Conservation (phyloP, 352 stramenopile species). For the Phytopythium mirpurense region DNA sequence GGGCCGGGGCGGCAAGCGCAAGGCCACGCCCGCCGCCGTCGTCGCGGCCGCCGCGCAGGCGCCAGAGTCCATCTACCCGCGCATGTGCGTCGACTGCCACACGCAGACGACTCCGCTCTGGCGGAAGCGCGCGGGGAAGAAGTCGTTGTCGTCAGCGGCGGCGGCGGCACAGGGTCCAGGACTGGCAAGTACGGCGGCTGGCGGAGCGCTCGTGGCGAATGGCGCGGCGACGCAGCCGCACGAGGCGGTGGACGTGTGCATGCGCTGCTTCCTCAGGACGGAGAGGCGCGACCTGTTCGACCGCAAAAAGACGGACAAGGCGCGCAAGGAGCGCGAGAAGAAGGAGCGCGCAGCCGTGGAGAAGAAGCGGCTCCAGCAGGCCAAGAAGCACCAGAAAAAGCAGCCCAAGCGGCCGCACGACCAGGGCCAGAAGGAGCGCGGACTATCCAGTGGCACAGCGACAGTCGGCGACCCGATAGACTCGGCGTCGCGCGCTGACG, state of each 20-base stretch:
- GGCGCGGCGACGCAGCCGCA: slow-evolving; percentile 6
- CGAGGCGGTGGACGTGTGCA: slow-evolving; percentile 45
- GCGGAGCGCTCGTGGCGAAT: slow-evolving; percentile 8
- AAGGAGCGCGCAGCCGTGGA: slow-evolving; percentile 21
- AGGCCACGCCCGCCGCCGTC: slow-evolving; percentile 39
- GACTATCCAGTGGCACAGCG: neutral
- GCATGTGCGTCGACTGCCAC: slow-evolving; percentile 36
- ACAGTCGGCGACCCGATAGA: neutral
- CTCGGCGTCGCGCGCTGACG: neutral
- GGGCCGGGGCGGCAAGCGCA: slow-evolving; percentile 51
- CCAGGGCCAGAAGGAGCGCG: neutral
- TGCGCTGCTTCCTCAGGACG: slow-evolving; percentile 68
- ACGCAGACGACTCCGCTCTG: slow-evolving; percentile 67
- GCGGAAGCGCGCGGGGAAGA: slow-evolving; percentile 30
- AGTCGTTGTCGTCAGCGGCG: slow-evolving; percentile 2
- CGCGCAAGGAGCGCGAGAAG: slow-evolving; percentile 20
- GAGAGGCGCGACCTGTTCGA: slow-evolving; percentile 61
- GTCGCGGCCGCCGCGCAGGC: slow-evolving; percentile 28
- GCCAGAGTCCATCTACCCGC: slow-evolving; percentile 15
- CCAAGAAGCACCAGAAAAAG: slow-evolving; percentile 64
- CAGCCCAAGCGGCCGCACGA: slow-evolving; percentile 29
- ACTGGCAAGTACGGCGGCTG: too few species aligned
- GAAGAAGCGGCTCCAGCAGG: slow-evolving; percentile 40
- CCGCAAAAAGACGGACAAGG: slow-evolving; percentile 42
- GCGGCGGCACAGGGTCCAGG: too few species aligned